Conservation (phyloP, 2,329 filamentous ascomycete genomes). For the Pyricularia sp. region DNA sequence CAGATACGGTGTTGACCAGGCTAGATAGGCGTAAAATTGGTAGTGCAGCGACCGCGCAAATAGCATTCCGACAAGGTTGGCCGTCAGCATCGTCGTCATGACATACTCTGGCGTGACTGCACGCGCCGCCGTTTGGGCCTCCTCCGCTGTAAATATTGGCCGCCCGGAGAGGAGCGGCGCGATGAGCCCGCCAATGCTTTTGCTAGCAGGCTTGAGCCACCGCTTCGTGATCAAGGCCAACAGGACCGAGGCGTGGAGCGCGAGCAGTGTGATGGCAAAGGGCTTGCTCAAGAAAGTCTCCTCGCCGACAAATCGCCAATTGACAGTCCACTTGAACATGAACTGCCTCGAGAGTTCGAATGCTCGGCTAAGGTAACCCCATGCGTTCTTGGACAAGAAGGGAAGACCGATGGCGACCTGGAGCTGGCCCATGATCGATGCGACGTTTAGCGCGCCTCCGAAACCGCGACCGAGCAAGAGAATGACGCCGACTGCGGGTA, state of each 20-base stretch:
- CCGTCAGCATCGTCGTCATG: slow-evolving; percentile 66
- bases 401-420: slow-evolving; percentile 61
- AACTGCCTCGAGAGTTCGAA: slow-evolving; percentile 91
- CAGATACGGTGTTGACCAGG: slow-evolving; percentile 80
- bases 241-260: slow-evolving; percentile 56
- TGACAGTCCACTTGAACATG: slow-evolving; percentile 97
- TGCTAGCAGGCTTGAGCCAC: slow-evolving; percentile 64
- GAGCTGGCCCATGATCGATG: slow-evolving; percentile 63
- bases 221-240: slow-evolving; percentile 53
- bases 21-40: slow-evolving; percentile 89
- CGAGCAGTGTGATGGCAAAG: slow-evolving; percentile 61
- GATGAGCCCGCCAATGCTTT: slow-evolving; percentile 43
- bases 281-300: slow-evolving; percentile 59
- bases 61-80: slow-evolving; percentile 70
- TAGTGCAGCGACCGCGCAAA: slow-evolving; percentile 88
- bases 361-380: slow-evolving; percentile 68
- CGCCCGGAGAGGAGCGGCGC: slow-evolving; percentile 15
- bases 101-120: slow-evolving; percentile 63
- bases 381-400: slow-evolving; percentile 57
- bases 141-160: slow-evolving; percentile 35
- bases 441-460: slow-evolving; percentile 54
- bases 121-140: slow-evolving; percentile 49
- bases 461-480: slow-evolving; percentile 67
- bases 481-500: slow-evolving; percentile 72
- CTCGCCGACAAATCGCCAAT: slow-evolving; percentile 94